Evolutionary conservation across 1,284 basidiomycete genomes (phyloP).

Genomic region (Puccinia horiana): DNA sequence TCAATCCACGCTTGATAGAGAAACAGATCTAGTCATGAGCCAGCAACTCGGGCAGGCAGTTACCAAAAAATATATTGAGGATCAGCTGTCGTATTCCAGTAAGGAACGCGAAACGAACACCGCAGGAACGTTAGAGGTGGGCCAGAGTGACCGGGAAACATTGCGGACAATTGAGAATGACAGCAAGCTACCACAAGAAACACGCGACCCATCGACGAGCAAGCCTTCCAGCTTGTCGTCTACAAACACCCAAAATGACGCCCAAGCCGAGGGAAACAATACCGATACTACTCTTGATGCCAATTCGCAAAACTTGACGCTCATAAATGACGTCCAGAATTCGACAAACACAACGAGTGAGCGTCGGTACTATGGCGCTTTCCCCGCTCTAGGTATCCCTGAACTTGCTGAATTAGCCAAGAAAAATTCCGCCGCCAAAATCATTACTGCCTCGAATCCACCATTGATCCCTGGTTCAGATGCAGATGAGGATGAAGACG

Average conservation of each 20-base stretch:
- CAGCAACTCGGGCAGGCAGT: not conserved
- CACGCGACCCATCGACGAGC: not conserved
- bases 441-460: not conserved
- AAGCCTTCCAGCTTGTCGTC: not conserved
- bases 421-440: not conserved
- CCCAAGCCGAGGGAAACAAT: not conserved
- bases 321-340: not conserved
- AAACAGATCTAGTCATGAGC: not conserved
- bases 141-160: not conserved
- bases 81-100: not conserved
- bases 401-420: not conserved
- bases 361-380: slow-evolving; percentile 6
- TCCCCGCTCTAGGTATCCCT: slow-evolving; percentile 18
- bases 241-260: not conserved
- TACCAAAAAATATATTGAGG: not conserved
- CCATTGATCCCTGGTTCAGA: not conserved
- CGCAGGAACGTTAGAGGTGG: not conserved
- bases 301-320: not conserved
- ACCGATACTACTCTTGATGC: not conserved
- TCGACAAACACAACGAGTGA: not conserved
- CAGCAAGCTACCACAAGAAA: not conserved
- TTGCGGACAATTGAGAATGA: not conserved
- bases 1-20: not conserved
- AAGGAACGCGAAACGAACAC: not conserved
- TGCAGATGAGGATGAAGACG: not conserved